Base-by-base conservation (phyloP, 176 grass and related monocot species). In the Dendrocalamus sinicus region DNA sequence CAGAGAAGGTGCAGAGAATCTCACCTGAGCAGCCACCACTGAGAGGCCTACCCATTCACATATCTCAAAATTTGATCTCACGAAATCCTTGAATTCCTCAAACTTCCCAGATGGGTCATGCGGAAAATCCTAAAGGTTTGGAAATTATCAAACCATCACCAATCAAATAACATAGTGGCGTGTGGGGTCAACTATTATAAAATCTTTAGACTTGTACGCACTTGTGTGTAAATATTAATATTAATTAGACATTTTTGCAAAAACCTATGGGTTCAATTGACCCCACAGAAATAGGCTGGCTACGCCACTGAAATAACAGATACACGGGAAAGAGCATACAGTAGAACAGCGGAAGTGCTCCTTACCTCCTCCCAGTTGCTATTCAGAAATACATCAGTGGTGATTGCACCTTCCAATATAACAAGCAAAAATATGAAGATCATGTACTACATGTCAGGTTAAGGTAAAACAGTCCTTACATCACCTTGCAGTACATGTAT, bases 41-140 rank as follows among this genome's bases (percentile, higher is more conserved):
- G 85, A 90, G 26, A 94, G 72, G n/a, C 90, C 94, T 79, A 96
- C 78, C 97, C 97, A 99, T 96, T 96, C 88, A 58, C 97, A 99
- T 61, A 94, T 92, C 39, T 94, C 89, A 79, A 84, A 89, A 88
- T 99, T 99, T 61, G 90, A 90, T 83, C 47, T 88, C 10, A 99
- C 61, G 30, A 99, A 99, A 41, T 79, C 20, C 70, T 92, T 94
- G 73, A 99, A 90, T 71, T 96, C 94, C 45, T 90, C 80, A 82
- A 99, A 99, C 76, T 94, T 96, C 75, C 97, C 87, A 14, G 92
- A 88, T 85, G 91, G 88, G 26, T 96, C 97, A 79, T 86, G 41
- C 8, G 97, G 96, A 43, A 99, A 96, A 90, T 96, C 97, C 97
- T 99, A 67, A 74, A 84, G 43, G 4, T 86, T 81, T 75, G 20